These are phyloP conservation scores for Exidia glandulosa DNA, from an alignment of 768 basidiomycete species.

Conservation along the genomic window DNA sequence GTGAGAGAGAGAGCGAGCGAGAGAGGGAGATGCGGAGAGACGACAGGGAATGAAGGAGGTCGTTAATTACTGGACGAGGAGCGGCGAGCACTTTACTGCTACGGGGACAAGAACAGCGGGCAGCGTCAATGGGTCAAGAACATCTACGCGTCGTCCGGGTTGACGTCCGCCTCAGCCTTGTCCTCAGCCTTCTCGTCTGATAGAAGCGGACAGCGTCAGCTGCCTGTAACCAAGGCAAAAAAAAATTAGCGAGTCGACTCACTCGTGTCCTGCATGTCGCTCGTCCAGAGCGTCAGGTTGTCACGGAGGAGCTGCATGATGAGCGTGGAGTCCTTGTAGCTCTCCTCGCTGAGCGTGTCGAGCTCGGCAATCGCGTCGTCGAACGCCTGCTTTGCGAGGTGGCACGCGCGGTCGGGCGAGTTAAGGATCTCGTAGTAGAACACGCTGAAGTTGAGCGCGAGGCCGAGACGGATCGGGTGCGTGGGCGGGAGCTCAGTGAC, in stretches of 20 bases:
- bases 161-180: neutral
- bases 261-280: conserved; percentile 41
- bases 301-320: conserved; percentile 75
- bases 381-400: conserved; percentile 84
- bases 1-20: too few species aligned
- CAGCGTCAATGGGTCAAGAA: too few species aligned
- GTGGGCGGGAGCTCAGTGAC: conserved; percentile 58
- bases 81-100: neutral
- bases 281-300: conserved; percentile 78
- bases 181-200: conserved; percentile 3
- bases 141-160: neutral
- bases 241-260: neutral
- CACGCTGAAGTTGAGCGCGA: conserved; percentile 86
- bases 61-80: too few species aligned
- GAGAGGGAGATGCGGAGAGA: too few species aligned
- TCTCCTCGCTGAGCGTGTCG: conserved; percentile 42
- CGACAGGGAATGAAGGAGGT: too few species aligned
- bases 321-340: conserved; percentile 67
- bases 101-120: neutral
- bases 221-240: too few species aligned
- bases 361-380: conserved; percentile 76
- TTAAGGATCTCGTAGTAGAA: conserved; percentile 84
- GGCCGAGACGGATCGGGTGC: conserved; percentile 78
- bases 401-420: conserved; percentile 78
- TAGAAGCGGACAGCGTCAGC: too few species aligned